These are phyloP conservation scores for Myxozyma udenii DNA, from an alignment of 805 yeast genomes.

Conservation along the genomic window DNA sequence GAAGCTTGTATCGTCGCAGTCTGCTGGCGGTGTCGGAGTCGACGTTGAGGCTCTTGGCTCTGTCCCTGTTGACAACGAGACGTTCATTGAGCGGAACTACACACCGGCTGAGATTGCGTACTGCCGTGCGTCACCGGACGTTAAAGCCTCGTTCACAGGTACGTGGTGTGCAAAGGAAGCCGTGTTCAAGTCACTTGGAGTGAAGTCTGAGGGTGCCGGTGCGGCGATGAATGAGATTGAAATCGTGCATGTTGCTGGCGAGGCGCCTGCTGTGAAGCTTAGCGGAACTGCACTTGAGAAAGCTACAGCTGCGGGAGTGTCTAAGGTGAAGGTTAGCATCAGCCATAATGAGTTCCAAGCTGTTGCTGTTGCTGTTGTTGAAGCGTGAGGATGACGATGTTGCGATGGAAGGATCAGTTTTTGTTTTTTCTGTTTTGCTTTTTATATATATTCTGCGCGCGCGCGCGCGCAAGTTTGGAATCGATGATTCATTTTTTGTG, in stretches of 20 bases:
- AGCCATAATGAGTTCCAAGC: slow-evolving; percentile 97
- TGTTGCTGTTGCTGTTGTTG: slow-evolving; percentile 85
- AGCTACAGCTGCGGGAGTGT: slow-evolving; percentile 68
- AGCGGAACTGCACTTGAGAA: slow-evolving; percentile 72
- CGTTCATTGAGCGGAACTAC: slow-evolving; percentile 90
- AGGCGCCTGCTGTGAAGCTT: slow-evolving; percentile 78
- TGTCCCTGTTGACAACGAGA: slow-evolving; percentile 80
- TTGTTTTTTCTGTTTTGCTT: not conserved
- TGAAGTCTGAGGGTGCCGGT: slow-evolving; percentile 88
- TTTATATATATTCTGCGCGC: not conserved
- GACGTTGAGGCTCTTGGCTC: slow-evolving; percentile 88
- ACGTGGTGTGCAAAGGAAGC: slow-evolving; percentile 99
- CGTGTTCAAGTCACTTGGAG: slow-evolving; percentile 92
- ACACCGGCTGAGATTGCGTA: slow-evolving; percentile 75
- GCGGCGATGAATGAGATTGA: slow-evolving; percentile 91
- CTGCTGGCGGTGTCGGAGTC: slow-evolving; percentile 71
- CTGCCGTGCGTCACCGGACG: slow-evolving; percentile 68
- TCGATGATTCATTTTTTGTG: not conserved
- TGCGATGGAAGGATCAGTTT: not conserved
- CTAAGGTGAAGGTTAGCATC: slow-evolving; percentile 76
- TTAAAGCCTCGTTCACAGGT: slow-evolving; percentile 91
- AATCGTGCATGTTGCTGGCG: slow-evolving; percentile 62
- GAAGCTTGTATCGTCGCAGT: slow-evolving; percentile 48
- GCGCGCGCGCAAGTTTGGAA: too few relatives aligned
- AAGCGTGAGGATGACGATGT: not conserved